Percentiles rank a stretch among this genome's conserved stretches.
phyloP scores from a whole-genome alignment of 179 eudicot species.

The Heliamphora pulchella region DNA sequence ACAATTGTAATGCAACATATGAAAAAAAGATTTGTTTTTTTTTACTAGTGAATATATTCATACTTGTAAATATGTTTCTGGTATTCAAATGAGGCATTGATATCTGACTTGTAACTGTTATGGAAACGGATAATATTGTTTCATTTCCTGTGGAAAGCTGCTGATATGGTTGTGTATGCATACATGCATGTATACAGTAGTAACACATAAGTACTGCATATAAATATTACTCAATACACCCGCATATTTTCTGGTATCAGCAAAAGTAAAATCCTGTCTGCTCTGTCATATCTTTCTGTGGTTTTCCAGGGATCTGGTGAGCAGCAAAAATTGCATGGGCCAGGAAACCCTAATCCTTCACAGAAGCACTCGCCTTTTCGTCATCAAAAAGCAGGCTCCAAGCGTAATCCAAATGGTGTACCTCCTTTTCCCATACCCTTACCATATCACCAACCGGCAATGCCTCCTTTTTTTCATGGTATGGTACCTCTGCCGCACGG shows the following conservation, averaged over 20 bases:
- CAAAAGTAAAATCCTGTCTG: not conserved
- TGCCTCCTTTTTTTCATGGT: slow-evolving; percentile 48
- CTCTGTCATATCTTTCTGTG: slow-evolving; percentile 14
- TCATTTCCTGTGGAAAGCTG: not conserved
- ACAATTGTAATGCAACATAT: not conserved
- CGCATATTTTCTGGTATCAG: not conserved
- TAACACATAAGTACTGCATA: not conserved
- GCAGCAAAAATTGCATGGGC: slow-evolving; percentile 41
- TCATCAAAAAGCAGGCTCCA: slow-evolving; percentile 49
- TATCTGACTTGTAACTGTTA: not conserved
- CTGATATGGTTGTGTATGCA: not conserved
- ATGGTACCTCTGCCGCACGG: slow-evolving; percentile 45
- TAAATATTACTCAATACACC: not conserved
- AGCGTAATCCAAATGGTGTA: slow-evolving; percentile 42
- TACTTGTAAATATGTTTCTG: not conserved
- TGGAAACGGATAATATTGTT: too few species aligned
- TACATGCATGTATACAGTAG: not conserved
- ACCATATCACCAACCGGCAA: slow-evolving; percentile 56
- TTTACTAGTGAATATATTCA: not conserved
- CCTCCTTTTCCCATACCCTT: slow-evolving; percentile 54
- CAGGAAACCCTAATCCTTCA: slow-evolving; percentile 33
- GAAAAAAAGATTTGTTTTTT: not conserved
- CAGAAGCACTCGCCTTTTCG: slow-evolving; percentile 46
- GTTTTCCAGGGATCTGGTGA: slow-evolving; percentile 40
- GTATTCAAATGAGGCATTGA: not conserved